phyloP scores from a whole-genome alignment of 805 yeast genomes.

The Cyberlindnera euphorbiiphila region DNA sequence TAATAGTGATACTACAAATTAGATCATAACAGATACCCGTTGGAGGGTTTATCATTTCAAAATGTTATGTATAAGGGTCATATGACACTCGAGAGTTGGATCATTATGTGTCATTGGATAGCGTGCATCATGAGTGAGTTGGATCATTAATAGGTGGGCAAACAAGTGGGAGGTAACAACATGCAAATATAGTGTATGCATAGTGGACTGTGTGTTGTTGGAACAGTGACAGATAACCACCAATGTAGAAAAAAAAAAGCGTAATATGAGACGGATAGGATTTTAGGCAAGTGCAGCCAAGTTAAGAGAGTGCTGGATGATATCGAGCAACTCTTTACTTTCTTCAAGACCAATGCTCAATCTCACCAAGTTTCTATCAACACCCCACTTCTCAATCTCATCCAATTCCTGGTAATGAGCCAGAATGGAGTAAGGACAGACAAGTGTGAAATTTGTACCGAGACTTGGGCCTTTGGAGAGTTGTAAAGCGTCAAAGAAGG shows the following conservation, averaged over 20 bases:
- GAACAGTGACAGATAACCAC: conserved; percentile 8
- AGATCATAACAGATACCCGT: conserved; percentile 6
- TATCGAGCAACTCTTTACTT: conserved; percentile 42
- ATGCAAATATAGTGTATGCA: conserved; percentile 4
- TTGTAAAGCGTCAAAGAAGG: conserved; percentile 67
- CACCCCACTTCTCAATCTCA: conserved; percentile 77
- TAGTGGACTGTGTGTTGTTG: conserved; percentile 7
- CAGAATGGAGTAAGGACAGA: conserved; percentile 84
- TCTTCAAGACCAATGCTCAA: conserved; percentile 86
- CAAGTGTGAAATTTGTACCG: conserved; percentile 85
- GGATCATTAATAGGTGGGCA: conserved; percentile 11
- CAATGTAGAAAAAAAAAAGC: conserved; percentile 5
- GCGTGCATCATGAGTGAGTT: conserved; percentile 10
- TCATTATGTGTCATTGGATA: conserved; percentile 9
- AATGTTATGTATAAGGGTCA: conserved; percentile 5
- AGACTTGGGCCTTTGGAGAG: conserved; percentile 86
- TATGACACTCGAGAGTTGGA: conserved; percentile 15
- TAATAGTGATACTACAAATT: background rate
- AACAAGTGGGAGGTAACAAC: background rate
- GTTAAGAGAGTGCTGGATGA: conserved; percentile 21
- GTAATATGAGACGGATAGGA: background rate
- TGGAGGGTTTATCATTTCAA: conserved; percentile 9
- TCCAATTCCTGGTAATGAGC: conserved; percentile 84
- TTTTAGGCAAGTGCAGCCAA: conserved; percentile 20
- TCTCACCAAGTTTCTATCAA: conserved; percentile 72